A percentile compares a stretch with the other conserved stretches of the same genome.
phyloP scores from a whole-genome alignment of 306 rosid species.

The Fragaria ananassa region DNA sequence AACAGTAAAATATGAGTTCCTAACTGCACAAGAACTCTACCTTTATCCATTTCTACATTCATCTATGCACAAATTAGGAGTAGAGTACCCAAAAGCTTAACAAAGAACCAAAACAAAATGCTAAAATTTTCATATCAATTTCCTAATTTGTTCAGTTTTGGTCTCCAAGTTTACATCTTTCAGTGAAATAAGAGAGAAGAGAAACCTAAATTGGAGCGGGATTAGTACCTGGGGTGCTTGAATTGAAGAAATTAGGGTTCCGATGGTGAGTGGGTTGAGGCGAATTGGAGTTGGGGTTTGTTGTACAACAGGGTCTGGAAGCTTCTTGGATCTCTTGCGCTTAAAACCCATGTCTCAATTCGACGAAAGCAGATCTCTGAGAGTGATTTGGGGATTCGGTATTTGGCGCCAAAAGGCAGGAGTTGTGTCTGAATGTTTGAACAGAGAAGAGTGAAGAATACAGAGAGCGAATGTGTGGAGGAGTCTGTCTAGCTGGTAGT shows the following conservation, averaged over 20 bases:
- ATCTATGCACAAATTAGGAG: background rate
- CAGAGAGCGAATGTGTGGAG: too few species aligned
- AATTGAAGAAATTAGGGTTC: conserved; percentile 32
- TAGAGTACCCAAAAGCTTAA: background rate
- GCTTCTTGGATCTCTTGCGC: conserved; percentile 1
- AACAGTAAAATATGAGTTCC: background rate
- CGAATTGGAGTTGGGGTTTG: background rate
- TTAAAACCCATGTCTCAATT: conserved; percentile 6
- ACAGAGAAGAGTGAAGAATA: too few species aligned
- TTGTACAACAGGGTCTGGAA: background rate
- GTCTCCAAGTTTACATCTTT: background rate
- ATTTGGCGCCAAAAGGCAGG: too few species aligned
- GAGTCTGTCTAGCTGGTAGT: too few species aligned
- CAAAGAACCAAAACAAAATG: background rate
- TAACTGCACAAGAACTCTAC: background rate
- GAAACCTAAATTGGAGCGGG: background rate
- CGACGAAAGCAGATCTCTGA: background rate
- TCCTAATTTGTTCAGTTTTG: background rate
- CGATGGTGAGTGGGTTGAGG: conserved; percentile 3
- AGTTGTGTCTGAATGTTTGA: too few species aligned
- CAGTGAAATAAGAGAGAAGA: background rate
- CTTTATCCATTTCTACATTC: background rate
- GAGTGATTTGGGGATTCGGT: too few species aligned
- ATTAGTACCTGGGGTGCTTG: conserved; percentile 24
- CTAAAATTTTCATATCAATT: background rate